Conservation (phyloP, 2,329 filamentous ascomycete species). For the Penicillium sp. region DNA sequence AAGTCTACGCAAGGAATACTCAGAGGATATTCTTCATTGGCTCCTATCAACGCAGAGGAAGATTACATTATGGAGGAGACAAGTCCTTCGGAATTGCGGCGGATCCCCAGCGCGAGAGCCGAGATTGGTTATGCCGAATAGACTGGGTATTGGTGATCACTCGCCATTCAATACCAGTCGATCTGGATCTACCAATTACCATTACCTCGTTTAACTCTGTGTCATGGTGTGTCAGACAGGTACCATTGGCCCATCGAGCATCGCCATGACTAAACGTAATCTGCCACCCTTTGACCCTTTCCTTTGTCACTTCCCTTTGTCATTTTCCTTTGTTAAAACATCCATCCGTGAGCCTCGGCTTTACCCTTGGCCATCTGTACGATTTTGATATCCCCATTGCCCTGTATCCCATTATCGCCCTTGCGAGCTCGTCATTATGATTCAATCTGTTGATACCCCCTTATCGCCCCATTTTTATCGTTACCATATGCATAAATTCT, state of each 20-base stretch:
- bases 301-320: slow-evolving; percentile 9
- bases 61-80: slow-evolving; percentile 34
- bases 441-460: slow-evolving; percentile 28
- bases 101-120: slow-evolving; percentile 49
- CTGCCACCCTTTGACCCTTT: slow-evolving; percentile 22
- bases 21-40: slow-evolving; percentile 48
- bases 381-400: slow-evolving; percentile 4
- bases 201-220: not conserved
- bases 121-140: slow-evolving; percentile 20
- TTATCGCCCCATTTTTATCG: slow-evolving; percentile 16
- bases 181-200: not conserved
- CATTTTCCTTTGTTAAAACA: slow-evolving; percentile 6
- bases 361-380: slow-evolving; percentile 1
- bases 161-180: not conserved
- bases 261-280: not conserved
- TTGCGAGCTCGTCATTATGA: slow-evolving; percentile 8
- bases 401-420: slow-evolving; percentile 6
- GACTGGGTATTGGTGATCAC: not conserved
- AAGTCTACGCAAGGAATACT: slow-evolving; percentile 62
- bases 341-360: not conserved
- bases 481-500: slow-evolving; percentile 18
- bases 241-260: not conserved
- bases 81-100: slow-evolving; percentile 47
- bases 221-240: not conserved
- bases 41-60: slow-evolving; percentile 34